Percentiles rank a stretch among this genome's conserved stretches.
phyloP scores from a whole-genome alignment of 352 stramenopile species.

The Peronospora belbahrii region DNA sequence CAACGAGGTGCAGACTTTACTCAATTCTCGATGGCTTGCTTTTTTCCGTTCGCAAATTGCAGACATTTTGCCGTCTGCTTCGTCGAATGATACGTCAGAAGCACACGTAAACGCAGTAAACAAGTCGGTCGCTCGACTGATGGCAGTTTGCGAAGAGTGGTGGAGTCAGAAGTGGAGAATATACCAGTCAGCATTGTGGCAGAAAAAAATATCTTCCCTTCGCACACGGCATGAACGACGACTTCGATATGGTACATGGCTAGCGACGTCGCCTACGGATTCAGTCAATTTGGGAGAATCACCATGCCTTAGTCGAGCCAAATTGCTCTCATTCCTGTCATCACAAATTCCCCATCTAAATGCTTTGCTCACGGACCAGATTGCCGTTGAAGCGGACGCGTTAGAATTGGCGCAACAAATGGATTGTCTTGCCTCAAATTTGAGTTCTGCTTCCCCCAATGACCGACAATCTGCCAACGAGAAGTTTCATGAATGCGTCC shows the following conservation, averaged over 20 bases:
- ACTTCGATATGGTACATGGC: conserved; percentile 39
- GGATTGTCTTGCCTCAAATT: conserved; percentile 35
- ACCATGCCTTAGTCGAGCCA: conserved; percentile 16
- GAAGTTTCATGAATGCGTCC: conserved; percentile 27
- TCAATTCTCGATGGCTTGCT: conserved; percentile 21
- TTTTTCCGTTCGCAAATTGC: conserved; percentile 28
- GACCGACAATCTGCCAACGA: conserved; percentile 3
- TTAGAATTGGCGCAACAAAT: conserved; percentile 48
- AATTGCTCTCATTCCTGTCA: conserved; percentile 36
- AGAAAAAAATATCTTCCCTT: conserved; percentile 9
- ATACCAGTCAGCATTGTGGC: conserved; percentile 8
- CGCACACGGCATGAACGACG: conserved; percentile 19
- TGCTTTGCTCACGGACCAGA: conserved; percentile 29
- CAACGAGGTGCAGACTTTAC: neutral
- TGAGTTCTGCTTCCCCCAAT: conserved; percentile 4
- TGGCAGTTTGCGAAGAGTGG: conserved; percentile 16
- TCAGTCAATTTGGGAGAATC: neutral
- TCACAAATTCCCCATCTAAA: conserved; percentile 33
- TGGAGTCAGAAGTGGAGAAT: conserved; percentile 13
- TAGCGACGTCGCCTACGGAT: conserved; percentile 2
- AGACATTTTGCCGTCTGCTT: conserved; percentile 29
- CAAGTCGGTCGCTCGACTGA: conserved; percentile 11
- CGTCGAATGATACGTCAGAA: conserved; percentile 5
- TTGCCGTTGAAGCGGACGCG: conserved; percentile 23
- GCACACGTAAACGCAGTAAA: conserved; percentile 5